Base-by-base conservation (phyloP, 176 grass and related monocot genomes). In the Areca catechu region DNA sequence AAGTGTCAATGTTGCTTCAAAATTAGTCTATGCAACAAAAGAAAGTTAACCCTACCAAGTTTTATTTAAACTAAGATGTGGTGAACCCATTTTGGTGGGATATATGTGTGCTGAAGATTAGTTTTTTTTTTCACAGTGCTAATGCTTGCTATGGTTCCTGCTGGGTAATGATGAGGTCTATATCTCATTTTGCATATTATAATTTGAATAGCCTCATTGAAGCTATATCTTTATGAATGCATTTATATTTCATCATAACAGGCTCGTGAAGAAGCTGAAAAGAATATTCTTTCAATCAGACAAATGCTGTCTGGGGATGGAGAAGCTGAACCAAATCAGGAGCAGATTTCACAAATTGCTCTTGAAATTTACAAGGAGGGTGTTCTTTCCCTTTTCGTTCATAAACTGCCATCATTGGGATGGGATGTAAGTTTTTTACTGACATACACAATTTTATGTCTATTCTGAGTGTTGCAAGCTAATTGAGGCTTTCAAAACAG, bases 181-280 rank as follows among this genome's bases (percentile, higher is more conserved):
- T 43, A 43, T 12, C 34, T 43, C 10, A 43, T 43, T 43, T 43
- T 43, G 34, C 34, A 43, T 12, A 43, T 9, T 10, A 43, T 43
- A 43, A 43, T 43, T 43, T 43, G 34, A 43, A 14, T 43, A 12
- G 14, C 2, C 34, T 43, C 10, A 12, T 43, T 43, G 34, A 43
- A 43, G 34, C 14, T 43, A 14, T 43, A 12, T 43, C 5, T 30
- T 5, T 29, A 29, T 29, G 3, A 1, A 24, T 24, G 3, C 3
- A 24, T 24, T 3, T 24, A 24, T 24, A 24, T 24, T 24, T 76
- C 65, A 47, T 53, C 16, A 43, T 81, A 49, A 58, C 53, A 98
- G 94, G 94, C 84, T 75, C 84, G 85, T 0, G 94, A 98, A 78
- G 94, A 93, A 61, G 88, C 79, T 28, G 88, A 98, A 71, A 98